Base-by-base conservation (phyloP, 140 eudicot genomes). In the Flaveria floridana region DNA sequence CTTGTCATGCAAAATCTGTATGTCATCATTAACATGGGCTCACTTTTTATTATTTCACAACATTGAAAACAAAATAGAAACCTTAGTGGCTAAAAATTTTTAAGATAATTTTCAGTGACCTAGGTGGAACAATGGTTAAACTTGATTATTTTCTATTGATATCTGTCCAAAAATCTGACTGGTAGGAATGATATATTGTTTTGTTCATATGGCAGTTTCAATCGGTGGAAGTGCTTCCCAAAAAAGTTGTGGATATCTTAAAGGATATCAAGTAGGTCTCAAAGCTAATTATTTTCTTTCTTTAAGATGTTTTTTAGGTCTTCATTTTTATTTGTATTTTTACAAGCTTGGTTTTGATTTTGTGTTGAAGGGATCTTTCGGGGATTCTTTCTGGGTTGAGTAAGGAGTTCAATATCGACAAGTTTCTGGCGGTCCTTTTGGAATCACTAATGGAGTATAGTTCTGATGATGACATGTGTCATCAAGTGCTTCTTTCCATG, bases 341-440 rank as follows among this genome's bases (percentile, higher is more conserved):
- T 67, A 26, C 25, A 66, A 47, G 46, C 66, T 23, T 41, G 56
- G 71, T 56, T 63, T 73, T 81, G 61, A 65, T 70, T 80, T 56
- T 80, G 18, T 73, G 58, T 48, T 78, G 75, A 59, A 92, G 97
- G 80, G 96, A 88, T 81, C 84, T 94, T 71, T 63, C 88, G 11
- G 84, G 84, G 58, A 65, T 87, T 81, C 94, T 94, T 57, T 37
- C 71, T 71, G 90, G 84, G 41, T 74, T 94, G 85, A 72, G 83
- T 44, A 75, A 82, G 81, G 96, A 87, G 76, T 94, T 90, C 86
- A 88, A 94, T 34, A 85, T 87, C 23, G 97, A 94, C 59, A 88
- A 83, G 80, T 94, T 94, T 82, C 50, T 94, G 69, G 57, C 75
- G 25, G 76, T 88, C 51, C 71, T 94, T 71, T 76, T 94, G 85